Conservation (phyloP, 2,329 filamentous ascomycete genomes). For the Colletotrichum scovillei region DNA sequence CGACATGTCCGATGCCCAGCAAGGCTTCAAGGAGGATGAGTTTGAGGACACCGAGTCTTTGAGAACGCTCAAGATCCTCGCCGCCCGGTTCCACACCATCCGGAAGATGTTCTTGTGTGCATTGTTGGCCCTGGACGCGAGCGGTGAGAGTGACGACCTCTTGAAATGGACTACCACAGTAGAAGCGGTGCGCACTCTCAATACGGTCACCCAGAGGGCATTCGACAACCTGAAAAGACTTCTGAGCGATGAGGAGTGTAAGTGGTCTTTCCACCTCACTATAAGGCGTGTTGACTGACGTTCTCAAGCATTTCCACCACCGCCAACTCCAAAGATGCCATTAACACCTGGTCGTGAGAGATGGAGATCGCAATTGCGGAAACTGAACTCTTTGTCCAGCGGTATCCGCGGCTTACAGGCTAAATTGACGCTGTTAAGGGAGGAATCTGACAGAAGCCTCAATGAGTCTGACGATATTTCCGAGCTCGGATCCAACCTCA, state of each 20-base stretch:
- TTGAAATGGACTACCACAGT: constrained; percentile 82
- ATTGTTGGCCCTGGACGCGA: constrained; percentile 87
- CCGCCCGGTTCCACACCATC: constrained; percentile 82
- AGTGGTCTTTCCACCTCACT: constrained; percentile 45
- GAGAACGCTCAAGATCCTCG: constrained; percentile 82
- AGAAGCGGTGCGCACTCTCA: constrained; percentile 77
- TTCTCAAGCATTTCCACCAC: constrained; percentile 60
- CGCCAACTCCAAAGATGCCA: constrained; percentile 68
- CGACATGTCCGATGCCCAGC: constrained; percentile 77
- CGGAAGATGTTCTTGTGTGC: constrained; percentile 90
- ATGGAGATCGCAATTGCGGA: constrained; percentile 86
- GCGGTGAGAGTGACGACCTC: constrained; percentile 81
- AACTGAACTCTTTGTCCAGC: constrained; percentile 88
- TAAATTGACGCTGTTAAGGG: constrained; percentile 90
- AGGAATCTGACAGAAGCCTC: constrained; percentile 85
- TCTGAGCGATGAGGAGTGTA: constrained; percentile 83
- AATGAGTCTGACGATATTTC: constrained; percentile 79
- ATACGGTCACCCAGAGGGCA: constrained; percentile 68
- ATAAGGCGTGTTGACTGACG: constrained; percentile 15
- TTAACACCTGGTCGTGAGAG: constrained; percentile 82
- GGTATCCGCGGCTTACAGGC: constrained; percentile 93
- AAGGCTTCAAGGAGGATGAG: constrained; percentile 71
- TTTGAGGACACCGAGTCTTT: constrained; percentile 83
- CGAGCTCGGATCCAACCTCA: constrained; percentile 81
- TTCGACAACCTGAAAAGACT: constrained; percentile 76